A percentile compares a stretch with the other conserved stretches of the same genome.
These are phyloP conservation scores for Penicillium brasilianum DNA, from an alignment of 2,329 filamentous ascomycete genomes.

Conservation along the genomic window DNA sequence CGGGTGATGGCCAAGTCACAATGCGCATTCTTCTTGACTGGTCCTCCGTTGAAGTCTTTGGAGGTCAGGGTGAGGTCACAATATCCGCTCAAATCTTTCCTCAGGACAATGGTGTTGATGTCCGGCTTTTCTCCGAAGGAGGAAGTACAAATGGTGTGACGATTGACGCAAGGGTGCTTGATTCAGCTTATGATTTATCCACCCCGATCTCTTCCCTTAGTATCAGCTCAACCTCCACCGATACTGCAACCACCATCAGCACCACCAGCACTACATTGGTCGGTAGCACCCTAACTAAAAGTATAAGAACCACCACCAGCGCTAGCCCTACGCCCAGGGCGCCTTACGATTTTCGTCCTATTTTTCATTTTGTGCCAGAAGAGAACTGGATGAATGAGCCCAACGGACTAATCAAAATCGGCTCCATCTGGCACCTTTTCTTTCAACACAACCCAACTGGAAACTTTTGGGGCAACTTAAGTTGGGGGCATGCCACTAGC, in stretches of 20 bases:
- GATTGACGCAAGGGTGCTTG: neutral
- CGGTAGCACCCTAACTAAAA: neutral
- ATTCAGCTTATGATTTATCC: neutral
- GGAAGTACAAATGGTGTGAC: neutral
- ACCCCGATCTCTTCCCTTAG: neutral
- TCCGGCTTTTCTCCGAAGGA: neutral
- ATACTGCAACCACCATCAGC: neutral
- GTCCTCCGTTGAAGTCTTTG: slow-evolving; percentile 35
- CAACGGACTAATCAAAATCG: neutral
- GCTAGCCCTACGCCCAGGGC: neutral
- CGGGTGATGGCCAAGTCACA: slow-evolving; percentile 23
- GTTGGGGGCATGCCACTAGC: slow-evolving; percentile 56
- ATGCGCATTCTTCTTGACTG: slow-evolving; percentile 33
- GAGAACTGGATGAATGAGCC: neutral
- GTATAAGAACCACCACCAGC: neutral
- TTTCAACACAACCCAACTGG: slow-evolving; percentile 57
- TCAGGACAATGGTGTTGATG: neutral
- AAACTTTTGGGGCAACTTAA: slow-evolving; percentile 49
- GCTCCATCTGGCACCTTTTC: slow-evolving; percentile 56
- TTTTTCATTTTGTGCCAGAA: neutral
- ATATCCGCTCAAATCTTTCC: slow-evolving; percentile 36
- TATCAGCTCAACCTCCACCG: neutral
- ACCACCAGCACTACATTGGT: neutral
- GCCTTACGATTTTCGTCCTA: neutral
- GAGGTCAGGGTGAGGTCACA: slow-evolving; percentile 28